Conservation (phyloP, 179 eudicot genomes). For the Spinacia oleracea region DNA sequence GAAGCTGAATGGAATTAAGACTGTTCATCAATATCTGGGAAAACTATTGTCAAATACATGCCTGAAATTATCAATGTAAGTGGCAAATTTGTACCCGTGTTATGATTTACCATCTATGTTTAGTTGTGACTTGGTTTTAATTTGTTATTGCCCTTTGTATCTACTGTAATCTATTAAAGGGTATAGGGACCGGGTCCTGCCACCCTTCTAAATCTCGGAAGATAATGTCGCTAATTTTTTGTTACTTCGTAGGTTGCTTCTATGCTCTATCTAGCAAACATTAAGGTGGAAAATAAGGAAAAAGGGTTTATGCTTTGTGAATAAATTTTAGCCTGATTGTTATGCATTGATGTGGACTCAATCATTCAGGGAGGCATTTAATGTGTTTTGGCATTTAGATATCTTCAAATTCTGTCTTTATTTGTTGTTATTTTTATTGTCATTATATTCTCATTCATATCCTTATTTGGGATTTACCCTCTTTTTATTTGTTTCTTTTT, state of each 20-base stretch:
- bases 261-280: no score
- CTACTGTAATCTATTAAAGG: background rate
- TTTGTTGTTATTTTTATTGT: no score
- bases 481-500: no score
- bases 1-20: conserved; percentile 60
- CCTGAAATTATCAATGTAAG: conserved; percentile 62
- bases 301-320: no score
- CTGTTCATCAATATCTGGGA: conserved; percentile 71
- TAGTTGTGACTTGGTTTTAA: background rate
- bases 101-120: background rate
- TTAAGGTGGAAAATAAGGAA: no score
- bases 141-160: background rate
- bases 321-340: no score
- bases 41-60: conserved; percentile 61
- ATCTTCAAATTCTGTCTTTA: no score
- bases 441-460: no score
- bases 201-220: background rate
- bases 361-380: no score
- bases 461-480: no score
- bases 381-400: no score
- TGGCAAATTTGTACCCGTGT: conserved; percentile 1
- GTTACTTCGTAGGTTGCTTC: background rate
- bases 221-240: background rate
- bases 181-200: background rate
- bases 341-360: no score